phyloP scores from a whole-genome alignment of 805 yeast species.

The Saccharomycopsis fibuligera region DNA sequence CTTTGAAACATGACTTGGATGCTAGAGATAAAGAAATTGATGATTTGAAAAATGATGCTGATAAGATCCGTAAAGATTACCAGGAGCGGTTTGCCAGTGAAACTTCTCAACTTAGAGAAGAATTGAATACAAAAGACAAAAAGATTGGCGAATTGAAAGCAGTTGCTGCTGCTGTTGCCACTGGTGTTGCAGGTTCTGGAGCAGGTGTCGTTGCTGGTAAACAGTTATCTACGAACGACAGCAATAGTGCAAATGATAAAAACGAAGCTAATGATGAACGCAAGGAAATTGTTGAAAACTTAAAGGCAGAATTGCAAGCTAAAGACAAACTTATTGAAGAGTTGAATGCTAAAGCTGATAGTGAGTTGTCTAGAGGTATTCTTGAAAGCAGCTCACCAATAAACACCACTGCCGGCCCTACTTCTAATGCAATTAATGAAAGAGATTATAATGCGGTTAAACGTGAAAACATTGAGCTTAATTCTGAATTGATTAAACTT shows the following conservation, averaged over 20 bases:
- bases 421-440: too few species aligned
- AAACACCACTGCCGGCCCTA: background rate
- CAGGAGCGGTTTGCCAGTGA: background rate
- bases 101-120: background rate
- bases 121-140: background rate
- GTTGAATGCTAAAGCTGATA: background rate
- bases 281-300: constrained; percentile 6
- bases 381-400: constrained; percentile 13
- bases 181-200: background rate
- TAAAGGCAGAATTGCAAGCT: constrained; percentile 4
- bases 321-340: constrained; percentile 9
- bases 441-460: constrained; percentile 35
- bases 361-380: background rate
- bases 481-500: constrained; percentile 38
- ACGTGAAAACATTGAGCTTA: constrained; percentile 38
- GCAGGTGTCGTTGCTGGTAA: background rate
- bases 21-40: background rate
- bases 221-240: background rate
- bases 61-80: background rate
- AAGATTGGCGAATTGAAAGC: background rate
- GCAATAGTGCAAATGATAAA: constrained; percentile 14
- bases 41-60: background rate
- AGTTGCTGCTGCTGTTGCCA: background rate
- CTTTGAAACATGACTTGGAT: background rate
- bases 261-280: too few species aligned